Percentiles rank a stretch among this genome's conserved stretches.
Conservation (phyloP, 495 filamentous ascomycete species). For the Tuber indicum region DNA sequence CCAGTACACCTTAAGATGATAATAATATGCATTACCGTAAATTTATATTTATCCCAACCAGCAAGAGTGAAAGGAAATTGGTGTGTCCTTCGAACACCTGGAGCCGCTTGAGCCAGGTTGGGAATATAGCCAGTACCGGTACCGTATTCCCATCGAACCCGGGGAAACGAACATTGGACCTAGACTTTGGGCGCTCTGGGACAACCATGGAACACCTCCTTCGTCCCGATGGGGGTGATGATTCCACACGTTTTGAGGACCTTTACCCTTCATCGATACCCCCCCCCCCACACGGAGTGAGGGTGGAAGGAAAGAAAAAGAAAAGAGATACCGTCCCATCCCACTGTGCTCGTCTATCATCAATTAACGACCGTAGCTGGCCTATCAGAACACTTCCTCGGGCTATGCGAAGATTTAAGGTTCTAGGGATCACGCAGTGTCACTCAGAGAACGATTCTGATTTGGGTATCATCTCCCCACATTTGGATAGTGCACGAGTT, state of each 20-base stretch:
- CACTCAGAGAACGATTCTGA: neutral
- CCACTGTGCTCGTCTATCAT: neutral
- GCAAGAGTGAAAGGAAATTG: neutral
- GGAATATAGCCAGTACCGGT: neutral
- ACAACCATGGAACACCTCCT: neutral
- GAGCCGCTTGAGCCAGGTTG: neutral
- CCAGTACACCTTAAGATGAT: neutral
- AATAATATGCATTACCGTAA: neutral
- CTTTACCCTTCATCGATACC: neutral
- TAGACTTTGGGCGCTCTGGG: neutral
- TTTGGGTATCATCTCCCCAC: neutral
- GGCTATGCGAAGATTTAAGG: neutral
- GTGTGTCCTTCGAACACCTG: neutral
- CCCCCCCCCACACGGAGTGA: neutral
- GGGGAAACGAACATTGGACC: neutral
- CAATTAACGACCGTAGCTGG: neutral
- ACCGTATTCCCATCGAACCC: neutral
- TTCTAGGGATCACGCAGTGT: neutral
- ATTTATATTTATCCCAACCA: neutral
- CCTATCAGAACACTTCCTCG: neutral
- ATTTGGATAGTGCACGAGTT: neutral
- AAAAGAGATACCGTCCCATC: neutral
- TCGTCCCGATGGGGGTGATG: neutral
- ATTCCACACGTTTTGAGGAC: neutral
- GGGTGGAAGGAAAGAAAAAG: neutral